Evolutionary conservation across 805 yeast species (phyloP), one percentile per base, ranked within the genome.

Genomic region (Kuraishia piskuri): DNA sequence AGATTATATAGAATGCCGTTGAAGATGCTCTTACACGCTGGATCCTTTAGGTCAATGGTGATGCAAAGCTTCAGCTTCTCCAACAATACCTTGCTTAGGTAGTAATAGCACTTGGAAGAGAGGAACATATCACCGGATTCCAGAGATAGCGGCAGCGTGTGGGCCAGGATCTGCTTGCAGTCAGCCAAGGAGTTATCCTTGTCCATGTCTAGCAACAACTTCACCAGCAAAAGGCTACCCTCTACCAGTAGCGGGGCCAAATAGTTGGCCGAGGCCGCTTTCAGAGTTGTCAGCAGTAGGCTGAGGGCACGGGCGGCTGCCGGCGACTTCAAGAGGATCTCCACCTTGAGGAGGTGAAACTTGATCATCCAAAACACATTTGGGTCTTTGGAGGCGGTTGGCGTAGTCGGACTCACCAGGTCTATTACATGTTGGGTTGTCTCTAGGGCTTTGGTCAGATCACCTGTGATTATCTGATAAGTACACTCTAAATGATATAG

Each of bases 171-270:
- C 0, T 60, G 58, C 47, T 69, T 65, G 1, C 77, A 74, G 58
- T 86, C 84, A 2, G 72, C 64, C 26, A 58, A 59, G 50, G 74
- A 70, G 0, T 52, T 36, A 0, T 21, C 40, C 2, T 59, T 50
- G 49, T 72, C 76, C 51, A 76, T 59, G 10, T 66, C 65, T 46
- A 74, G 65, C 20, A 84, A 61, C 2, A 80, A 64, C 17, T 75
- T 69, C 23, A 77, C 68, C 24, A 86, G 63, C 2, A 74, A 63
- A 6, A 80, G 54, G 2, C 78, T 60, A 0, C 82, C 79, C 55
- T 80, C 82, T 1, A 77, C 70, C 1, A 74, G 63, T 8, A 78
- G 62, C 0, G 53, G 49, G 10, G 17, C 17, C 17, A 31, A 31
- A 31, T n/a, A 31, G 17, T 31, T 31, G 17, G 40, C 17, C 17